Conservation (phyloP, 306 rosid genomes). For the Cicer pinnatifidum region DNA sequence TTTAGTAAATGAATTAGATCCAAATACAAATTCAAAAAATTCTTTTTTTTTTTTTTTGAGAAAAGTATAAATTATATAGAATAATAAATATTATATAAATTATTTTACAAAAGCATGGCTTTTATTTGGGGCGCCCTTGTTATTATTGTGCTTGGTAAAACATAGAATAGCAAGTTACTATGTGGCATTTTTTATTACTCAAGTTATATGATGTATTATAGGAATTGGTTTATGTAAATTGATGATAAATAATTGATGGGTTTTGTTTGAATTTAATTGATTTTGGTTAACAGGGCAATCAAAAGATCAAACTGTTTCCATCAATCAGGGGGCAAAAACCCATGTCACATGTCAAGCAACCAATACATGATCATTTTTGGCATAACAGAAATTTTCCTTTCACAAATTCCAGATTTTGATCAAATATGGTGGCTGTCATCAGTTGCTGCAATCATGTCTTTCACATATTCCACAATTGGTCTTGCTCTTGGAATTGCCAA, state of each 20-base stretch:
- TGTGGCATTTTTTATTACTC: neutral
- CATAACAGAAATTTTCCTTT: constrained; percentile 45
- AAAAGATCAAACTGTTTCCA: constrained; percentile 60
- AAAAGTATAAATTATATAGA: no score
- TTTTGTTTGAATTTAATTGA: constrained; percentile 8
- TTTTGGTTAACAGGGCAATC: constrained; percentile 55
- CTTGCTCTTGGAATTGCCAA: constrained; percentile 62
- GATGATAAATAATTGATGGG: constrained; percentile 15
- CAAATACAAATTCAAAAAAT: no score
- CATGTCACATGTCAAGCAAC: constrained; percentile 63
- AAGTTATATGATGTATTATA: no score
- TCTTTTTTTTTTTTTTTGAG: no score
- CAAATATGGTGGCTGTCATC: constrained; percentile 74
- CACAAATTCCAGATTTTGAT: constrained; percentile 70
- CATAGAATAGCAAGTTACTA: neutral
- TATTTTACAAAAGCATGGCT: no score
- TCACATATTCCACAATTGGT: constrained; percentile 63
- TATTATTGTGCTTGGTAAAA: neutral
- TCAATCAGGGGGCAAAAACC: constrained; percentile 42
- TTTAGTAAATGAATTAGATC: no score
- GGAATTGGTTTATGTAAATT: neutral
- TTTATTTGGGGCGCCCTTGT: no score
- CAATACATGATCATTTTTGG: constrained; percentile 59
- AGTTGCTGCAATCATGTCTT: constrained; percentile 70
- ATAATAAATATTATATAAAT: no score